phyloP scores from a whole-genome alignment of 2,329 filamentous ascomycete species.

The Diaporthe longicolla region DNA sequence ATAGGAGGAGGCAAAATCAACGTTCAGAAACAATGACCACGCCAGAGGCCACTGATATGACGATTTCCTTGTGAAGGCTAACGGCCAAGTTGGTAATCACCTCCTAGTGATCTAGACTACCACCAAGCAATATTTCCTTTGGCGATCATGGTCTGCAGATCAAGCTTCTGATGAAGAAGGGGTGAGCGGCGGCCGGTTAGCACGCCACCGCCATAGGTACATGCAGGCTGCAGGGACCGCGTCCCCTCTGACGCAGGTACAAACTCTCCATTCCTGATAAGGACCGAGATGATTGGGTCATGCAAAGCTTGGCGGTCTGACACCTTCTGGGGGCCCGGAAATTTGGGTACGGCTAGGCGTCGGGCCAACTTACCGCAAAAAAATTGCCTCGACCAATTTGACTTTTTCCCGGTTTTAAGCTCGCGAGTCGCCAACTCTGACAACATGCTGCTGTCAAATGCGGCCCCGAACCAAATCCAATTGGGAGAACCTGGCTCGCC shows the following conservation, averaged over 20 bases:
- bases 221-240: conserved; percentile 30
- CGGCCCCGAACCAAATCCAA: not conserved
- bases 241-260: conserved; percentile 22
- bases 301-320: conserved; percentile 32
- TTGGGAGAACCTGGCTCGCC: not conserved
- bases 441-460: not conserved
- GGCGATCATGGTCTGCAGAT: conserved; percentile 10
- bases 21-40: not conserved
- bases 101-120: conserved; percentile 1
- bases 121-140: not conserved
- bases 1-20: not conserved
- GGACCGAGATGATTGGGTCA: conserved; percentile 25
- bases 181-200: conserved; percentile 16
- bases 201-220: conserved; percentile 20
- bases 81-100: not conserved
- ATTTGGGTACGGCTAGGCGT: conserved; percentile 29
- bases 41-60: not conserved
- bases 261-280: conserved; percentile 23
- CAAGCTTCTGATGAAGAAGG: conserved; percentile 19
- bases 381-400: conserved; percentile 17
- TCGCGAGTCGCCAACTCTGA: conserved; percentile 26
- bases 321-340: conserved; percentile 26
- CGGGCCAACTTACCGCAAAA: conserved; percentile 23
- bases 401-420: conserved; percentile 33
- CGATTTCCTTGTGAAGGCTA: not conserved